Conservation (phyloP, 1,284 basidiomycete species). For the Cryptococcus hybrid region DNA sequence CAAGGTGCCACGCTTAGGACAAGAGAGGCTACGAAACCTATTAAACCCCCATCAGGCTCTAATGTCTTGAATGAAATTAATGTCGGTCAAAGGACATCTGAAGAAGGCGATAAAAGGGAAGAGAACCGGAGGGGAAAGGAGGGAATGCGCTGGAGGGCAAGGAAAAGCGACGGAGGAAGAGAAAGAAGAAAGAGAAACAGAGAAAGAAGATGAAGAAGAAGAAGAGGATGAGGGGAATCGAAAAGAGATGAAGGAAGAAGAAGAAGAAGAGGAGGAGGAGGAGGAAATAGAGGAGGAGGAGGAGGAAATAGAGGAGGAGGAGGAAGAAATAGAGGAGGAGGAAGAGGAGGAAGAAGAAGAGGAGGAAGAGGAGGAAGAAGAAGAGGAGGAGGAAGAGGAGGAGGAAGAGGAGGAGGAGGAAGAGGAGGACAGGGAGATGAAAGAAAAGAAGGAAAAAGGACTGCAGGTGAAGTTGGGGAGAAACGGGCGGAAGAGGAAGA, state of each 20-base stretch:
- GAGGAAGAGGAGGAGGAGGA: conserved; percentile 4
- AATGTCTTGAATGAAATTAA: too few relatives aligned
- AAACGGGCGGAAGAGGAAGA: not conserved
- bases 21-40: too few relatives aligned
- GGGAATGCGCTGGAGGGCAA: not conserved
- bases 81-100: not conserved
- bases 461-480: not conserved
- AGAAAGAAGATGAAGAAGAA: not conserved
- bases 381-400: not conserved
- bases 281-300: not conserved
- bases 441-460: not conserved
- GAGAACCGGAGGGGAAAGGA: not conserved
- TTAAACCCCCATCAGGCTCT: too few relatives aligned
- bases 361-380: conserved; percentile 1
- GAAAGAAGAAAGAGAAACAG: not conserved
- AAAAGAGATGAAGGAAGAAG: not conserved
- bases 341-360: conserved; percentile 1
- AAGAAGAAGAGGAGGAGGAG: not conserved
- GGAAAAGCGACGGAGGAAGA: not conserved
- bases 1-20: too few relatives aligned
- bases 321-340: not conserved
- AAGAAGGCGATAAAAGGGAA: not conserved
- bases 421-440: not conserved
- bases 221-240: not conserved
- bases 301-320: not conserved